Base-by-base conservation (phyloP, 2,329 filamentous ascomycete genomes). In the Xylaria sp. region DNA sequence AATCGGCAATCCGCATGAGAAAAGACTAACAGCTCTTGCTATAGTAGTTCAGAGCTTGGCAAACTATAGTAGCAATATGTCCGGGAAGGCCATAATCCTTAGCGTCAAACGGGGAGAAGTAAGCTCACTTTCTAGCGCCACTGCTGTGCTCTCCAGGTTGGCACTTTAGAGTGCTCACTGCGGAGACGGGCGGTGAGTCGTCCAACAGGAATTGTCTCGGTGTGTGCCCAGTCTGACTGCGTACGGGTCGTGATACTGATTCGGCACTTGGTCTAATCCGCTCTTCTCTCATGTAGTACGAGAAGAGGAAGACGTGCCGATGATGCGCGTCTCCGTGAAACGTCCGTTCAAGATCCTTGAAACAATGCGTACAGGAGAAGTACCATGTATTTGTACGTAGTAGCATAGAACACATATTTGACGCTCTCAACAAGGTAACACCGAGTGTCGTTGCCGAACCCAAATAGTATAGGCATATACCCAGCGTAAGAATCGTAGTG, bases 111-210 rank as follows among this genome's bases (percentile, higher is more conserved):
- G 15, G 13, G 58, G 28, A n/a, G 37, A 60, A 61, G 39, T 58
- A 59, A 57, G 56, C 57, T 56, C 37, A 55, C 39, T 46, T 37
- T 55, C 50, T 32, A 57, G 41, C 51, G 51, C 51, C 51, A 54
- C 51, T 34, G 44, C 18, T 20, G n/a, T 20, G 18, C n/a, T 7
- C 6, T 20, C 18, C n/a, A 20, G 44, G 44, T 48, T 48, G 32
- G 61, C 37, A 54, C 55, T 65, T 68, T 68, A 70, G 65, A 66
- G 68, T 70, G 69, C 69, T 68, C 65, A 70, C 69, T 70, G 69
- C 68, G 65, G 65, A 51, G 56, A 63, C 59, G 67, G 63, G 68
- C 65, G 68, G 68, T 70, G 68, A 70, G 61, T 58, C 41, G 64
- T 37, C 54, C 51, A 48, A 46, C 12, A 57, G 50, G 34, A 48